Evolutionary conservation across 1,284 basidiomycete species (phyloP).

Genomic region (Trametes hirsuta): DNA sequence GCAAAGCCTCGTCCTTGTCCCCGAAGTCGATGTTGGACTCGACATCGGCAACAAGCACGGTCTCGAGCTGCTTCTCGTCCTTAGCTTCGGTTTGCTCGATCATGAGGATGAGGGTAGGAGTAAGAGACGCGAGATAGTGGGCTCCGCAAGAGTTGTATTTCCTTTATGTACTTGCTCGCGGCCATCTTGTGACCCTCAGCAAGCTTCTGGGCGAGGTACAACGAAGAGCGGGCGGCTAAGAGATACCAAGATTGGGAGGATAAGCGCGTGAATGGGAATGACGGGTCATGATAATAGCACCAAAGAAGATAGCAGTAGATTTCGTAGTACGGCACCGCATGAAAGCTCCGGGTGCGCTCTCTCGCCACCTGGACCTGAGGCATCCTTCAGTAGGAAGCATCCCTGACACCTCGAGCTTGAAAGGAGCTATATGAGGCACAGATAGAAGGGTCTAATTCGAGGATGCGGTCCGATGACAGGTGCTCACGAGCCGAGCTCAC

Average conservation of each 20-base stretch:
- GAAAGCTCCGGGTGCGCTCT: neutral
- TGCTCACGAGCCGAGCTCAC: neutral
- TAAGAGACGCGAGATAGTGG: neutral
- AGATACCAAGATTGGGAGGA: constrained; percentile 7
- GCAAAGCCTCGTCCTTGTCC: constrained; percentile 62
- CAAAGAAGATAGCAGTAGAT: constrained; percentile 4
- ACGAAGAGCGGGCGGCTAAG: neutral
- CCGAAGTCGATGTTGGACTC: constrained; percentile 37
- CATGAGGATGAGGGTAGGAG: neutral
- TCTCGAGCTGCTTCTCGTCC: constrained; percentile 16
- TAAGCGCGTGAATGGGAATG: neutral
- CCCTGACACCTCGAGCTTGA: neutral
- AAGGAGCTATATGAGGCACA: too few relatives aligned
- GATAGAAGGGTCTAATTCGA: too few relatives aligned
- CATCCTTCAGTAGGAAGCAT: neutral
- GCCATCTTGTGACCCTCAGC: constrained; percentile 10
- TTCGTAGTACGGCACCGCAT: neutral
- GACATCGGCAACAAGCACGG: constrained; percentile 11
- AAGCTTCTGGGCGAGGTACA: neutral
- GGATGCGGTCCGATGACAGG: too few relatives aligned
- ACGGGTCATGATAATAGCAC: constrained; percentile 4
- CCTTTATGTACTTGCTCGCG: neutral
- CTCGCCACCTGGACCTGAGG: neutral
- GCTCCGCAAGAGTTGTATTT: neutral
- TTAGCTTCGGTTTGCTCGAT: constrained; percentile 8